Evolutionary conservation across 192 early-diverging fungal species (phyloP).

Genomic region (Powellomyces hirtus): DNA sequence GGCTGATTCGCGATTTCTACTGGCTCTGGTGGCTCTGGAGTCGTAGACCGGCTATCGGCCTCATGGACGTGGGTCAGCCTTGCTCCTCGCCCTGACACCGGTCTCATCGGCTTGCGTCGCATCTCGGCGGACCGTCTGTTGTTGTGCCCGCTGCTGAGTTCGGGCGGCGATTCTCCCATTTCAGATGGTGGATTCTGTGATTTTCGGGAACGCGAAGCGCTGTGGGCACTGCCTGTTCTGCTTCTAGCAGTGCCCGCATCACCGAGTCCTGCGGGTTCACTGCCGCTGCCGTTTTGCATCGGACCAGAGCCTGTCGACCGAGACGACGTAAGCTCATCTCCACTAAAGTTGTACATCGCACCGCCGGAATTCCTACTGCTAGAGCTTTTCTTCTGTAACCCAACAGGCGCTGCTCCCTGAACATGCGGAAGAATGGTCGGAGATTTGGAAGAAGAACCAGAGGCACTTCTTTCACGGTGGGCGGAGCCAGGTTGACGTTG

Average conservation of each 20-base stretch:
- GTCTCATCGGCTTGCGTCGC: background rate
- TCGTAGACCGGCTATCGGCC: too few species aligned
- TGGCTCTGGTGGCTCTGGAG: too few species aligned
- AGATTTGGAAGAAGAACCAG: conserved; percentile 1
- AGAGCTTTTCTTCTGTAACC: conserved; percentile 6
- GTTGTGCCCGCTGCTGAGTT: background rate
- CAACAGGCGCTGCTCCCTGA: conserved; percentile 3
- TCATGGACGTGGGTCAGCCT: conserved; percentile 5
- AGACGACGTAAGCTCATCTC: too few species aligned
- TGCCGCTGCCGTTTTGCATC: background rate
- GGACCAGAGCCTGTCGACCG: background rate
- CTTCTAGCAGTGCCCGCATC: background rate
- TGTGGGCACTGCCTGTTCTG: background rate
- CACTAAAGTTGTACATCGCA: too few species aligned
- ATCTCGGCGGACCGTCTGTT: background rate
- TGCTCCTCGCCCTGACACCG: background rate
- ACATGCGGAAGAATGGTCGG: conserved; percentile 17
- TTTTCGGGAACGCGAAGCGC: background rate
- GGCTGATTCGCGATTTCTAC: too few species aligned
- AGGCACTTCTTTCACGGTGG: conserved; percentile 12
- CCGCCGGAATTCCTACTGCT: too few species aligned
- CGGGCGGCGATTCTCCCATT: background rate
- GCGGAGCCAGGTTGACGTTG: background rate
- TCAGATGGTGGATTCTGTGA: background rate
- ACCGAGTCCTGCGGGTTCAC: background rate